Evolutionary conservation across 345 rosid genomes (phyloP).

Genomic region (Luvunga scandens): DNA sequence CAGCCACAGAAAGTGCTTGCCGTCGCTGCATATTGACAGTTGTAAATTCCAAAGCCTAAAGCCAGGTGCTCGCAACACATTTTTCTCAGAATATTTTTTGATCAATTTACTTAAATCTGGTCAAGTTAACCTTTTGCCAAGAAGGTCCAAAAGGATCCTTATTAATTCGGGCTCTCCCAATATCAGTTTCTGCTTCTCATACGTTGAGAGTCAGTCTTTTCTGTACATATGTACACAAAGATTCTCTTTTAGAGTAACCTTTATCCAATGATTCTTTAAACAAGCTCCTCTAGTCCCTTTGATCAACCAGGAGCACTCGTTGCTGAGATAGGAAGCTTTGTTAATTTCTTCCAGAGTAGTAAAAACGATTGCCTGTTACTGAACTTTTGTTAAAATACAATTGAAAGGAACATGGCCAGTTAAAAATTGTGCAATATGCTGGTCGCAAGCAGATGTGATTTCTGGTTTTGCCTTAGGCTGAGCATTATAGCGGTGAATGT

Average conservation of each 20-base stretch:
- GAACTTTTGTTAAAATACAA: neutral
- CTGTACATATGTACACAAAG: slow-evolving; percentile 2
- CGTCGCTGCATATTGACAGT: neutral
- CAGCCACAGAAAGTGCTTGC: slow-evolving; percentile 17
- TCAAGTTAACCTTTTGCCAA: neutral
- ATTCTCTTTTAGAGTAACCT: neutral
- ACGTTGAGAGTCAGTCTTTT: slow-evolving; percentile 6
- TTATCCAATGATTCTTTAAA: neutral
- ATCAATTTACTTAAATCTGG: neutral
- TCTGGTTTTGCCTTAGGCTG: no score
- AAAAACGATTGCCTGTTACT: neutral
- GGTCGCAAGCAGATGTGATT: no score
- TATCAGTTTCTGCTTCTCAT: slow-evolving; percentile 14
- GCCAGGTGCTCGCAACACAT: neutral
- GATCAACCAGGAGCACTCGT: neutral
- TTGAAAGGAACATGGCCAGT: neutral
- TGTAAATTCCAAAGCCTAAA: neutral
- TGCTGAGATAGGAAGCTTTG: neutral
- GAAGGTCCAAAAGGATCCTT: slow-evolving; percentile 4
- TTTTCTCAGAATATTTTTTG: slow-evolving; percentile 8
- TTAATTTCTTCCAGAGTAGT: neutral
- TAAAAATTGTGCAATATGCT: no score
- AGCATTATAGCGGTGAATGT: no score
- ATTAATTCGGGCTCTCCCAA: neutral
- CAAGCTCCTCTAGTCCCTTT: neutral